A percentile compares a stretch with the other conserved stretches of the same genome.
phyloP scores from a whole-genome alignment of 306 rosid species.

The Gleditsia sinensis region DNA sequence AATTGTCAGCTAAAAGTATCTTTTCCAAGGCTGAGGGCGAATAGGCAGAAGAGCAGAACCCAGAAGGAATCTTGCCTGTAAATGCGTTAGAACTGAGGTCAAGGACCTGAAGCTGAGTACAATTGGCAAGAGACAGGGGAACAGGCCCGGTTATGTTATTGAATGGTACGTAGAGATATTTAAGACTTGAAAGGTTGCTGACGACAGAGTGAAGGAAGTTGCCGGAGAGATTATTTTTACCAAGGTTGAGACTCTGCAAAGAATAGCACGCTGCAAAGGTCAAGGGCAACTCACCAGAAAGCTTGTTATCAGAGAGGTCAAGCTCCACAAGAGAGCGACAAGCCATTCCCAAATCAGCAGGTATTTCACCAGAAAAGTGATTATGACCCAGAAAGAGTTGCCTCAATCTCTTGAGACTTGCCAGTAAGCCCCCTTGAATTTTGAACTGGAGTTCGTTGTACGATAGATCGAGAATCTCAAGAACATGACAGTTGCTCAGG shows the following conservation, averaged over 20 bases:
- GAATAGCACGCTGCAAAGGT: conserved; percentile 53
- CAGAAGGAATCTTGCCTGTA: conserved; percentile 53
- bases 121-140: conserved; percentile 56
- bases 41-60: conserved; percentile 44
- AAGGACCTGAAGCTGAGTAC: conserved; percentile 52
- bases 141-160: conserved; percentile 65
- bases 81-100: conserved; percentile 68
- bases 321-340: conserved; percentile 53
- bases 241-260: conserved; percentile 52
- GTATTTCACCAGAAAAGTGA: conserved; percentile 54
- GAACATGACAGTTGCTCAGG: conserved; percentile 43
- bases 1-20: conserved; percentile 59
- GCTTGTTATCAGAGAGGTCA: conserved; percentile 59
- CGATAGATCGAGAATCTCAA: conserved; percentile 62
- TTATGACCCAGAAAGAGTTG: conserved; percentile 50
- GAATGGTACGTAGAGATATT: conserved; percentile 55
- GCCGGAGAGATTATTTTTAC: conserved; percentile 59
- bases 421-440: conserved; percentile 55
- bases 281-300: conserved; percentile 60
- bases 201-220: conserved; percentile 49
- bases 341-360: conserved; percentile 49
- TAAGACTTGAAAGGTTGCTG: conserved; percentile 45
- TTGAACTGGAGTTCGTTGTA: conserved; percentile 40
- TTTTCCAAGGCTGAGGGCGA: conserved; percentile 45
- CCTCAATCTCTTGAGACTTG: conserved; percentile 49